Evolutionary conservation across 331 rosid genomes (phyloP).

Genomic region (Saraca asoca): DNA sequence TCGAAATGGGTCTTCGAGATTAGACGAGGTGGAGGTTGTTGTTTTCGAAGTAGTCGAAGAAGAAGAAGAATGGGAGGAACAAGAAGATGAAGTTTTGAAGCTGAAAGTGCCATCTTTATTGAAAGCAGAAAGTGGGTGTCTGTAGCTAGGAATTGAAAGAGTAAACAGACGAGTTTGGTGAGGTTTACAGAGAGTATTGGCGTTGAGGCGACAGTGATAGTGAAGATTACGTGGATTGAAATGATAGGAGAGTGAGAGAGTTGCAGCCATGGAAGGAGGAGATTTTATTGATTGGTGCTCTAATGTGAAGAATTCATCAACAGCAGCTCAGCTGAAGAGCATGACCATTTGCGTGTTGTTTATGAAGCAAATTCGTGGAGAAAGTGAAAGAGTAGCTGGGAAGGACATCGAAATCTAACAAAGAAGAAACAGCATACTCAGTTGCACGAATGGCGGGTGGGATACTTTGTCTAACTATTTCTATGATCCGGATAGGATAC

Average conservation of each 20-base stretch:
- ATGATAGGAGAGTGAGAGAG: conserved; percentile 54
- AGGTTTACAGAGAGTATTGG: conserved; percentile 27
- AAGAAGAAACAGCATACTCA: too few species aligned
- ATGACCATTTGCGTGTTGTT: too few species aligned
- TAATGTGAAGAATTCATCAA: too few species aligned
- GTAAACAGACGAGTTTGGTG: conserved; percentile 34
- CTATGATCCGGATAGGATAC: too few species aligned
- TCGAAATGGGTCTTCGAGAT: conserved; percentile 48
- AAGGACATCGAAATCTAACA: too few species aligned
- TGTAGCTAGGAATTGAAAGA: conserved; percentile 30
- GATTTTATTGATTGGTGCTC: too few species aligned
- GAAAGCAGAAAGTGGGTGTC: conserved; percentile 36
- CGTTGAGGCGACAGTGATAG: conserved; percentile 21
- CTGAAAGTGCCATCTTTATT: conserved; percentile 26
- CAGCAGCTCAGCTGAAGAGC: too few species aligned
- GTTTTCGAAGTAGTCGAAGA: conserved; percentile 40
- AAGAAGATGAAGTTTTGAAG: conserved; percentile 55
- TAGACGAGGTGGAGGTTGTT: conserved; percentile 28
- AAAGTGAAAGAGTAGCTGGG: too few species aligned
- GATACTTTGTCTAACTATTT: too few species aligned
- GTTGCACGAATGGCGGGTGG: too few species aligned
- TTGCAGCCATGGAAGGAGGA: conserved; percentile 52
- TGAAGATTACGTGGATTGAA: conserved; percentile 48
- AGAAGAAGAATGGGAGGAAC: conserved; percentile 44
- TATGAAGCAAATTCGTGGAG: too few species aligned